A percentile compares a stretch with the other conserved stretches of the same genome.
phyloP scores from a whole-genome alignment of 495 filamentous ascomycete genomes.

The Beverwykella pulmonaria region DNA sequence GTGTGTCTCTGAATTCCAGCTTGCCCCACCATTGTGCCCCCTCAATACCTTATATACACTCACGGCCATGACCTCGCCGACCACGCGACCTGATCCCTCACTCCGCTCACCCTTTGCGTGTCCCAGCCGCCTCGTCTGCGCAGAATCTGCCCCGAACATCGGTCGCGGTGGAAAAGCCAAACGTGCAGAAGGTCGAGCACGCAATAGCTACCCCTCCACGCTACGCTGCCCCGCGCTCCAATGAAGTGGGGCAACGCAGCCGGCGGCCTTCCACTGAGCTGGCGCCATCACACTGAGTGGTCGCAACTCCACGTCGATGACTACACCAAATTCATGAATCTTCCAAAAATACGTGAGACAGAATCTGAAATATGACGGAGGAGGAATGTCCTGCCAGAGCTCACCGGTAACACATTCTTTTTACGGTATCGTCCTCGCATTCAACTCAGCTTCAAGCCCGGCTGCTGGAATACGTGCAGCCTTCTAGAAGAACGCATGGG shows the following conservation, averaged over 20 bases:
- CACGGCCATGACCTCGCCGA: background rate
- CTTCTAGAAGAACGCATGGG: background rate
- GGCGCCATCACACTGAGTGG: background rate
- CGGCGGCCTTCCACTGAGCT: background rate
- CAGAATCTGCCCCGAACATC: background rate
- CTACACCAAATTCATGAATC: too few species aligned
- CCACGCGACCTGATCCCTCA: background rate
- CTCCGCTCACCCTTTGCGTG: background rate
- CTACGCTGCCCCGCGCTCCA: background rate
- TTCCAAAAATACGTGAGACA: too few species aligned
- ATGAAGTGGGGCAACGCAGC: constrained; percentile 1
- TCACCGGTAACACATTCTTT: too few species aligned
- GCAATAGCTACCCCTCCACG: constrained; percentile 24
- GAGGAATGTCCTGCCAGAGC: background rate
- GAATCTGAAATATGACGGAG: too few species aligned
- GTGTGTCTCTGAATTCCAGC: too few species aligned
- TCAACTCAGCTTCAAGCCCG: background rate
- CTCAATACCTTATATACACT: background rate
- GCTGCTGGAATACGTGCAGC: constrained; percentile 1
- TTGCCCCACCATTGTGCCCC: too few species aligned
- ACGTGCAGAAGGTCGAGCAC: constrained; percentile 20
- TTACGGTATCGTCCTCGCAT: background rate
- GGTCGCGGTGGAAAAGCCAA: background rate
- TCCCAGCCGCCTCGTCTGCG: background rate
- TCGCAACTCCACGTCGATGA: too few species aligned